phyloP scores from a whole-genome alignment of 1,139 yeast genomes.

The Saccharomyces hybrid region DNA sequence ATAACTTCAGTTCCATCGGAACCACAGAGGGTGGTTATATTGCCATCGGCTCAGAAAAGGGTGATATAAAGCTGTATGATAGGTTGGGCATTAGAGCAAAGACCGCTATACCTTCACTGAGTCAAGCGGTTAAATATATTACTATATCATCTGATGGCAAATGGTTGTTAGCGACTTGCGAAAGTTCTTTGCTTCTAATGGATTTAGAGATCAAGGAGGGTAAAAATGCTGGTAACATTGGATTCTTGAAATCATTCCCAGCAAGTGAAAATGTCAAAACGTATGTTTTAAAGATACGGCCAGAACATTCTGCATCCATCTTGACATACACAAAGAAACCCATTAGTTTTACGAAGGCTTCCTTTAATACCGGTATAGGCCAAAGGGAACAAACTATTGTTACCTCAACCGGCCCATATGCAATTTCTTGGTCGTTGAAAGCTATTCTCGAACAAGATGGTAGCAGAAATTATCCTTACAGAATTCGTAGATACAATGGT shows the following conservation, averaged over 20 bases:
- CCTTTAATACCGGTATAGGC: constrained; percentile 62
- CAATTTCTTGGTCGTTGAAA: constrained; percentile 71
- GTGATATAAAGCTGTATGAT: constrained; percentile 70
- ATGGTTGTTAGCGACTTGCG: constrained; percentile 76
- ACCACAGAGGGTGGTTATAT: constrained; percentile 68
- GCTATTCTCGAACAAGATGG: constrained; percentile 48
- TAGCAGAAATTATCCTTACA: constrained; percentile 40
- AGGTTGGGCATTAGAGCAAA: constrained; percentile 67
- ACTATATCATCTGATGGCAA: constrained; percentile 74
- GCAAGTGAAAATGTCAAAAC: constrained; percentile 64
- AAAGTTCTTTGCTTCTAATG: constrained; percentile 57
- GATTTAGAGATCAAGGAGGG: constrained; percentile 60
- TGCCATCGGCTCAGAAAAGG: constrained; percentile 69
- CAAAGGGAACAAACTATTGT: constrained; percentile 63
- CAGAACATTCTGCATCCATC: constrained; percentile 67
- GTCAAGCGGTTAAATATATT: constrained; percentile 59
- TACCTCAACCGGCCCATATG: constrained; percentile 73
- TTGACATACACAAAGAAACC: constrained; percentile 44
- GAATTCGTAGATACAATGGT: constrained; percentile 55
- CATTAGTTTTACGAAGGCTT: constrained; percentile 60
- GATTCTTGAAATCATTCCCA: constrained; percentile 60
- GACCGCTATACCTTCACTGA: constrained; percentile 71
- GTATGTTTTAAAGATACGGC: constrained; percentile 55
- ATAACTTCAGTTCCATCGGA: constrained; percentile 53
- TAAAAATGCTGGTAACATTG: constrained; percentile 51